Base-by-base conservation (phyloP, 2,329 filamentous ascomycete species). In the Exophiala calicioides region DNA sequence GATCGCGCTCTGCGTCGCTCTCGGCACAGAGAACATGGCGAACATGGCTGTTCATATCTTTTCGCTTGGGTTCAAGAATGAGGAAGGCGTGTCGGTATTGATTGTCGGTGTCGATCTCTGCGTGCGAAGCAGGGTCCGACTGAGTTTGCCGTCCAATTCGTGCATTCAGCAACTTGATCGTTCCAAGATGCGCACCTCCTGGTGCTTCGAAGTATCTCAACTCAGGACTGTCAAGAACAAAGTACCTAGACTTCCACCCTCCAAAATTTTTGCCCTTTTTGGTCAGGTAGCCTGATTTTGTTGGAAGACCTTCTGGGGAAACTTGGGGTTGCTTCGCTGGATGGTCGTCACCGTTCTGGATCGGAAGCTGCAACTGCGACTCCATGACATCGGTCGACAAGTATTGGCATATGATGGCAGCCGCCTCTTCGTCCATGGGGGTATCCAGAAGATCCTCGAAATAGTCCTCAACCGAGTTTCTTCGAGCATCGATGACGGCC, bases 191-290 rank as follows among this genome's bases (percentile, higher is more conserved):
- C 12, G 89, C 83, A 33, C 93, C 93, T 37, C 91, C 90, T 3
- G 89, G 90, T 2, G 86, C 82, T 68, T 98, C 93, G 60, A 88
- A 97, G 65, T 98, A 98, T 60, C 86, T 90, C 60, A 98, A 71
- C 47, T 84, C 76, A 4, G 84, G 79, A 7, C 82, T 83, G 58
- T 87, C 80, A 3, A 88, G 71, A 10, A 85, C 76, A 60, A 87
- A 87, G 60, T 81, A 86, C 47, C 84, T 73, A 8, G 90, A 90
- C 69, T 98, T 98, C 93, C 93, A 98, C 37, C 93, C 93, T 40
- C 93, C 93, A 70, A 98, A 98, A 62, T 97, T 97, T 75, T 98
- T 98, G 37, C 93, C 93, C 58, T 88, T 82, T 72, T 98, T 98
- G 2, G 93, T 97, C 38, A 98, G 73, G 66, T 97, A 98, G 6